phyloP scores from a whole-genome alignment of 2,329 filamentous ascomycete species.

The Atkinsonella texensis region DNA sequence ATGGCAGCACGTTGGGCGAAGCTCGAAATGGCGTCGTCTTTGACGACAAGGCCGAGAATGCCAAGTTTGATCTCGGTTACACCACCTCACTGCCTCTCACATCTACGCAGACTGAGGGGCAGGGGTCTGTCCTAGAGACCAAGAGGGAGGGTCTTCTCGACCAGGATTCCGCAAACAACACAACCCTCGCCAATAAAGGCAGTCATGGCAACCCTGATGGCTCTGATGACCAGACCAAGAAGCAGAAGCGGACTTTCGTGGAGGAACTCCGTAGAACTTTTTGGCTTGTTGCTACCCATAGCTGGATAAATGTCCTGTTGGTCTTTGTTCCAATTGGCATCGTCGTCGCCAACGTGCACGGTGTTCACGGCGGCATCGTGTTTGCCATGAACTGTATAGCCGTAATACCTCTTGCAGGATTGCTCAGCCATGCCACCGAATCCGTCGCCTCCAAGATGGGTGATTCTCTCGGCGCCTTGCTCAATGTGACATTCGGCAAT shows the following conservation, averaged over 20 bases:
- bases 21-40: constrained; percentile 5
- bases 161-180: constrained; percentile 12
- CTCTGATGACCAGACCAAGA: constrained; percentile 7
- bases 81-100: constrained; percentile 25
- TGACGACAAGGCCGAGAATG: constrained; percentile 9
- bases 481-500: constrained; percentile 71
- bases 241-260: constrained; percentile 30
- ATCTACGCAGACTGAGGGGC: constrained; percentile 39
- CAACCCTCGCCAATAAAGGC: constrained; percentile 14
- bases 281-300: constrained; percentile 52
- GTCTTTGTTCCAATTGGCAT: constrained; percentile 73
- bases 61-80: constrained; percentile 13
- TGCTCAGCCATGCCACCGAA: constrained; percentile 64
- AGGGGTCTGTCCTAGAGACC: constrained; percentile 43
- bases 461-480: constrained; percentile 58
- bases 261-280: constrained; percentile 37
- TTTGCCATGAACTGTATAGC: constrained; percentile 67
- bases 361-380: constrained; percentile 46
- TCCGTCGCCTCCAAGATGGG: constrained; percentile 61
- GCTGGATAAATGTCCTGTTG: constrained; percentile 66
- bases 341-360: constrained; percentile 41
- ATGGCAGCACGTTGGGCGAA: constrained; percentile 11
- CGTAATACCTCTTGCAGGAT: constrained; percentile 61
- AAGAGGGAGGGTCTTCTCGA: constrained; percentile 12
- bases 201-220: constrained; percentile 12